Base-by-base conservation (phyloP, 2,329 filamentous ascomycete species). In the Lachnellula subtilissima region DNA sequence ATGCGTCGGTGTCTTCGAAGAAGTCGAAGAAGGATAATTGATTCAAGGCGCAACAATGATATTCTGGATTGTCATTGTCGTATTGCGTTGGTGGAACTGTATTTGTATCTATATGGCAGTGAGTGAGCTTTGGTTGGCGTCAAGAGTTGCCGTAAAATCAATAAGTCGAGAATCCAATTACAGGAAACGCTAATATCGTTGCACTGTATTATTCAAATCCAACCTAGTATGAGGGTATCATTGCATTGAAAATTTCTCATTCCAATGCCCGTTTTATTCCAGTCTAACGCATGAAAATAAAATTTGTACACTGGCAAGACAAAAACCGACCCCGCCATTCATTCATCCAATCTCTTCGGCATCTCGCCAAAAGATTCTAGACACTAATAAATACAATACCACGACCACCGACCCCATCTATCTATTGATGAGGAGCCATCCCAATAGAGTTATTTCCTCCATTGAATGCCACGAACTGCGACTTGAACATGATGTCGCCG, bases 401-500 rank as follows among this genome's bases (percentile, higher is more conserved):
- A 32, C 28, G 7, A 32, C 28, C 11, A 37, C 15, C 23, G 11
- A 19, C 42, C 11, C 42, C 19, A 19, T 50, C 35, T 3, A 32
- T 42, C 48, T 42, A 39, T 48, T 68, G 63, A 57, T 71, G 68
- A 43, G 68, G 65, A 48, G 79, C 80, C 67, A 83, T 75, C 12
- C 78, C 79, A 35, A 83, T 67, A 3, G 76, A 74, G 67, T 76
- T 79, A 70, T 83, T 81, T 46, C 78, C 80, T 36, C 73, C 76
- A 67, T 83, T 78, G 66, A 83, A 83, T 15, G 75, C 80, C 23
- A 83, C 78, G 63, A 82, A 83, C 65, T 83, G 78, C 35, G 78
- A 80, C 73, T 83, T 83, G 74, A 84, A 83, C 67, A 84, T 78
- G 64, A 83, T 78, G 65, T 84, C 81, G 17, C 82, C 81, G 65